Conservation (phyloP, 2,329 filamentous ascomycete genomes). For the Epichloe hybrida region DNA sequence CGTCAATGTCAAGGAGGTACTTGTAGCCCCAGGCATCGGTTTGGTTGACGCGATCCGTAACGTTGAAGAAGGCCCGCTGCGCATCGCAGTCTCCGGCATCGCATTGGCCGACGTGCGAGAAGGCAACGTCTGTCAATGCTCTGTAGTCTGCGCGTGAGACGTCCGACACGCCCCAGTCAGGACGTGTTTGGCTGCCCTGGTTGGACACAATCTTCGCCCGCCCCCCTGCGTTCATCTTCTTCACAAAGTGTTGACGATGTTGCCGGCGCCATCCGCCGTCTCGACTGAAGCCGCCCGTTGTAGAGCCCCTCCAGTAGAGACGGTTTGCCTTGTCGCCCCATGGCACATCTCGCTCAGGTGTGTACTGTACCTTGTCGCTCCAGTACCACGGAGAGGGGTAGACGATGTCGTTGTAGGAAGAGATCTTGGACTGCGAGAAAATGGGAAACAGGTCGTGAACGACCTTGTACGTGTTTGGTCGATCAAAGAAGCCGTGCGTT, state of each 20-base stretch:
- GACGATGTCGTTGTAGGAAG: slow-evolving; percentile 86
- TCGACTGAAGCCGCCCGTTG: slow-evolving; percentile 84
- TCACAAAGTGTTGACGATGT: slow-evolving; percentile 78
- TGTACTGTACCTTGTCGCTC: slow-evolving; percentile 73
- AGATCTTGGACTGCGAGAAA: slow-evolving; percentile 92
- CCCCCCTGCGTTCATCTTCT: slow-evolving; percentile 59
- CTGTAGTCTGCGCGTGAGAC: slow-evolving; percentile 53
- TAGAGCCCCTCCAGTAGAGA: slow-evolving; percentile 92
- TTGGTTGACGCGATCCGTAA: slow-evolving; percentile 57
- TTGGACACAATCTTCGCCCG: slow-evolving; percentile 29
- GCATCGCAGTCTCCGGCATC: slow-evolving; percentile 80
- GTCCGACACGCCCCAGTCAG: slow-evolving; percentile 48
- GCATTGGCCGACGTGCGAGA: slow-evolving; percentile 85
- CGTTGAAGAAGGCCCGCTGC: slow-evolving; percentile 68
- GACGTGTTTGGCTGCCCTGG: slow-evolving; percentile 16
- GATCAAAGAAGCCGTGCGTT: slow-evolving; percentile 83
- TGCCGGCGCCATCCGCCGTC: slow-evolving; percentile 88
- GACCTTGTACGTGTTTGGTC: slow-evolving; percentile 80
- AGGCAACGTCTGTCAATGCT: slow-evolving; percentile 70
- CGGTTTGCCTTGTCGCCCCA: slow-evolving; percentile 66
- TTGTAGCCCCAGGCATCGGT: slow-evolving; percentile 78
- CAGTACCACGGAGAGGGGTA: slow-evolving; percentile 98
- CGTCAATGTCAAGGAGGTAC: slow-evolving; percentile 86
- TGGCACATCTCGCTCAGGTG: slow-evolving; percentile 50
- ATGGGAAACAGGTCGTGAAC: slow-evolving; percentile 86